Evolutionary conservation across 331 rosid genomes (phyloP), one percentile per base, ranked within the genome.

Genomic region (Malus hybrid): DNA sequence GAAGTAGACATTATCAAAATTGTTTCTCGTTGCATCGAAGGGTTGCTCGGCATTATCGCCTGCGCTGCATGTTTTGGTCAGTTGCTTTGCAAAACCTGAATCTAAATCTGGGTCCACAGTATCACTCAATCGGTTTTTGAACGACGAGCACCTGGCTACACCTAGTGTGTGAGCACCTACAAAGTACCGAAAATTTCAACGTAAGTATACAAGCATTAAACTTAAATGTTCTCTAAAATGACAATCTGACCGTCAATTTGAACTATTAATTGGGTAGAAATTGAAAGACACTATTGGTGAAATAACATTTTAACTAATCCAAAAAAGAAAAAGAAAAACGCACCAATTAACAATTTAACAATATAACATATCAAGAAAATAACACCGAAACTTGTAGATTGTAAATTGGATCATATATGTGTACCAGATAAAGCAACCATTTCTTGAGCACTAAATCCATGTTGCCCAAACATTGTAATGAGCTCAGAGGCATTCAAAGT

Each of bases 141-240:
- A 93, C 0, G 92, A 83, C 4, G 85, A 29, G 77, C 98, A 93
- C 78, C 92, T 83, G 62, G 97, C 96, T 27, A 85, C 93, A 65
- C 98, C 98, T 33, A 93, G 48, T 8, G 98, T 88, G 67, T 91
- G 98, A n/a, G 90, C 98, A 39, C 98, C 98, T 89, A 60, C 61
- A 10, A 64, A 22, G 8, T 5, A 27, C 61, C 29, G 11, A 27
- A 63, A 27, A 29, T 29, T 5, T 34, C 14, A 42, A 31, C 6
- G 29, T 14, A 11, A 12, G 5, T 54, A 52, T 14, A 50, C 19
- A 6, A 50, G 56, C 19, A 16, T 6, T 52, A 14, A 19, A 5
- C 20, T 1, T 16, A 52, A 52, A 16, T 52, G 3, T 6, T 52
- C 18, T 13, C 57, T 52, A 52, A 16, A 5, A 5, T 52, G 48